Base-by-base conservation (phyloP, 805 yeast species). In the Pichia sporocuriosa region DNA sequence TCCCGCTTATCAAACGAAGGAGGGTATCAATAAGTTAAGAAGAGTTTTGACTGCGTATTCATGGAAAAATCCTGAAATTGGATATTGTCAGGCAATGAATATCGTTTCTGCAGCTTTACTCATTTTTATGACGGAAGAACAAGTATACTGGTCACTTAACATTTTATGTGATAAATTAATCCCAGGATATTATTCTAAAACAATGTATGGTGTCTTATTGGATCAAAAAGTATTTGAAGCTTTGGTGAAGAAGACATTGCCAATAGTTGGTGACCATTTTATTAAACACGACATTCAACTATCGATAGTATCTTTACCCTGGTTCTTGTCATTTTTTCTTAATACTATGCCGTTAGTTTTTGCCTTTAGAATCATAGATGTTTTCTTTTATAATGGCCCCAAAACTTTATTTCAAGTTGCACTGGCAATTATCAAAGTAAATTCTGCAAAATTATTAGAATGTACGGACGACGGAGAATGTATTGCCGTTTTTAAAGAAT, bases 51-150 rank as follows among this genome's bases (percentile, higher is more conserved):
- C 94, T 0, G 96, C 96, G 0, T 93, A 89, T 56, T 85, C 96
- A 0, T 93, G 97, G 97, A 85, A 84, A 50, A 88, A 89, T 58
- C 96, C 96, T 0, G 96, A 90, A 32, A 86, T 93, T 21, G 99
- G 99, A 0, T 93, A 93, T 61, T 93, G 99, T 59, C 98, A 93
- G 62, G 98, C 97, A 1, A 93, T 94, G 98, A 93, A 93, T 58
- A 93, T 93, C 39, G 88, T 84, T 8, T 79, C 77, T 2, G 95
- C 95, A 2, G 89, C 86, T 0, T 60, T 84, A 40, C 63, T 84
- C 45, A 83, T 83, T 30, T 84, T 79, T 59, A 88, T 86, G 83
- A 83, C 94, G 8, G 99, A 93, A 61, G 98, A 90, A 50, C 97
- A 93, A 62, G 97, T 96, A 0, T 93, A 87, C 57, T 93, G 97